Evolutionary conservation across 495 filamentous ascomycete species (phyloP), one percentile per base, ranked within the genome.

Genomic region (Penicillium dipodomyicola): DNA sequence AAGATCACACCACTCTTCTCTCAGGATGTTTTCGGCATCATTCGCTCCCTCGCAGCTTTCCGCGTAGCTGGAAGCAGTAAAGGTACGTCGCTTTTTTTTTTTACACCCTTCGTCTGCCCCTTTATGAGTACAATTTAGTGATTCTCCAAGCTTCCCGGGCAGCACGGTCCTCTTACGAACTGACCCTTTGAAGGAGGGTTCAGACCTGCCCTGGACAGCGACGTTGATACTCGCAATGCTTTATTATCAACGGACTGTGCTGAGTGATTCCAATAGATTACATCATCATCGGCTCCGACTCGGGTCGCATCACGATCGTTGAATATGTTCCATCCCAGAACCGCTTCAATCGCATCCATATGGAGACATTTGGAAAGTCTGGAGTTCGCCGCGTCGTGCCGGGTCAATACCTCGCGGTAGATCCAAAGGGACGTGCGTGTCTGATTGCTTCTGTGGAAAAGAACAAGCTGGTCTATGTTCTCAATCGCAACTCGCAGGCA

Each of bases 391-490:
- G 95, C 52, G 93, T 97, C 15, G 82, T 99, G 59, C 95, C 95
- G 3, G 95, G 95, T 14, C 91, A 99, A 67, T 97, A 94, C 67
- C 80, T 99, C 19, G 94, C 92, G 2, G 87, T 88, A 9, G 95
- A 99, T 69, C 95, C 95, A 9, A 95, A 95, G 70, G 95, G 95
- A 39, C 82, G 95, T 72, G 95, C 95, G 35, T 96, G 92, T 70
- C 79, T 99, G 62, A 91, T 97, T 48, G 90, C 95, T 7, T 91
- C 91, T 9, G 80, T 94, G 56, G 95, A 99, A 74, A 99, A 99
- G 84, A 97, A 97, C 74, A 97, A 97, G 76, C 88, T 99, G 62
- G 95, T 97, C 67, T 99, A 97, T 73, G 93, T 97, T 66, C 80
- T 99, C 52, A 97, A 97, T 75, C 88, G 95, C 39, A 96, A 96